Base-by-base conservation (phyloP, 1,139 yeast species). In the Geotrichum candidum region DNA sequence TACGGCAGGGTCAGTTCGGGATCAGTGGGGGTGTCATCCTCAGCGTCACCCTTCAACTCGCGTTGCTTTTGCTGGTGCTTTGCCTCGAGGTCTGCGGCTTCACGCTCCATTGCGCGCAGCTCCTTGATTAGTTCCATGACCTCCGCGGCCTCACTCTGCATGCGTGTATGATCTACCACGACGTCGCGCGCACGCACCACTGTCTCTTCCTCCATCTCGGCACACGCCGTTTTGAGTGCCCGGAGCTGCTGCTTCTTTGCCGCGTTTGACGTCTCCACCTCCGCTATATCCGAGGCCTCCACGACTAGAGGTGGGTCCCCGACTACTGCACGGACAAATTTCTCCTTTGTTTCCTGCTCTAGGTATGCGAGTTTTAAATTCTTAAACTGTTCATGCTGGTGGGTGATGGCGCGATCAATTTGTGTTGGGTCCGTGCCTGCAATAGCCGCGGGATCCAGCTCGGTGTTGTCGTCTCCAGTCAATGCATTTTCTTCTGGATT, bases 301-400 rank as follows among this genome's bases (percentile, higher is more conserved):
- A 72, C 70, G 33, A 69, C 65, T 48, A 69, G 65, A 5, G 74
- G 73, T 52, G 74, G 75, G 41, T 77, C 79, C 11, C 74, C 72
- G 5, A 78, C 69, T 5, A 80, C 68, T 10, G 74, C 68, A 18
- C 84, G 68, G 54, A 86, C 73, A 69, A 86, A 86, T 73, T 83
- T 80, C 65, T 85, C 88, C 66, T 87, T 79, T 1, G 89, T 81
- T 67, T 85, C 90, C 67, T 85, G 88, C 68, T 86, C 91, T 57
- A 85, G 72, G 69, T 84, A 86, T 56, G 84, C 80, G 64, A 85
- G 84, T 68, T 85, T 84, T 55, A 85, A 74, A 60, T 84, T 78
- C 23, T 80, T 78, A 65, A 82, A 81, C 41, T 78, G 71, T 64
- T 79, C 80, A 61, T 76, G 64, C 51, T 65, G 66, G 54, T 65